Conservation (phyloP, 805 yeast species). For the Wickerhamiella allomyrinae region DNA sequence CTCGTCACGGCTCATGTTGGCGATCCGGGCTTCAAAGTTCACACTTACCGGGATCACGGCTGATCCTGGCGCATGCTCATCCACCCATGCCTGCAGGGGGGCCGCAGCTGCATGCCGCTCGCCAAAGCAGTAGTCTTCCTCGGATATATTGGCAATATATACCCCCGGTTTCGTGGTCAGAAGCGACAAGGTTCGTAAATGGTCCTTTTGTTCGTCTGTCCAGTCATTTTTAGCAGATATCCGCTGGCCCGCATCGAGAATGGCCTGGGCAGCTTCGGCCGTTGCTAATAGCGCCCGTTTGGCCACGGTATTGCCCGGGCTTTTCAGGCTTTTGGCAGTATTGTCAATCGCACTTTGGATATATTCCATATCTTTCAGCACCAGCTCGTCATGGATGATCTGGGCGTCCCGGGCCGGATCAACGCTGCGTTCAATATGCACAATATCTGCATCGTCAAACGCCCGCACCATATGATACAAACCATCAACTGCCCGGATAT, state of each 20-base stretch:
- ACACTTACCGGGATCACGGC: constrained; percentile 59
- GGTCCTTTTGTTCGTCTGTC: constrained; percentile 37
- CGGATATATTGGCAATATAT: constrained; percentile 57
- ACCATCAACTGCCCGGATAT: constrained; percentile 59
- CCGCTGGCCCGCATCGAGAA: constrained; percentile 51
- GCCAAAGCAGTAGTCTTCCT: constrained; percentile 42
- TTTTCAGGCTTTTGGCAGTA: constrained; percentile 28
- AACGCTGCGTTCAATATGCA: constrained; percentile 50
- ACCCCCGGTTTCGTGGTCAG: constrained; percentile 84
- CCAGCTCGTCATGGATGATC: constrained; percentile 50
- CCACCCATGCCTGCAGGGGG: constrained; percentile 51
- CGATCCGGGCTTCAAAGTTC: constrained; percentile 47
- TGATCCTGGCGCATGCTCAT: constrained; percentile 50
- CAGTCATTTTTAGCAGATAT: constrained; percentile 41
- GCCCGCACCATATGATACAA: constrained; percentile 55
- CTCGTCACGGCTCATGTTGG: constrained; percentile 31
- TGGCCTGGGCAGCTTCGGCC: constrained; percentile 22
- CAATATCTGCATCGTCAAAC: constrained; percentile 48
- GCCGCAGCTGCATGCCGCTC: constrained; percentile 32
- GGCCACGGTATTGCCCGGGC: constrained; percentile 30
- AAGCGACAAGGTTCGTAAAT: constrained; percentile 38
- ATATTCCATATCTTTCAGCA: constrained; percentile 53
- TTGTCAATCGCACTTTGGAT: constrained; percentile 44
- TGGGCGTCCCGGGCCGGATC: constrained; percentile 51
- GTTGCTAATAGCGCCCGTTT: constrained; percentile 29